Percentiles rank a stretch among this genome's conserved stretches.
Conservation (phyloP, 371 early-diverging fungal species). For the Sporodiniella umbellata region DNA sequence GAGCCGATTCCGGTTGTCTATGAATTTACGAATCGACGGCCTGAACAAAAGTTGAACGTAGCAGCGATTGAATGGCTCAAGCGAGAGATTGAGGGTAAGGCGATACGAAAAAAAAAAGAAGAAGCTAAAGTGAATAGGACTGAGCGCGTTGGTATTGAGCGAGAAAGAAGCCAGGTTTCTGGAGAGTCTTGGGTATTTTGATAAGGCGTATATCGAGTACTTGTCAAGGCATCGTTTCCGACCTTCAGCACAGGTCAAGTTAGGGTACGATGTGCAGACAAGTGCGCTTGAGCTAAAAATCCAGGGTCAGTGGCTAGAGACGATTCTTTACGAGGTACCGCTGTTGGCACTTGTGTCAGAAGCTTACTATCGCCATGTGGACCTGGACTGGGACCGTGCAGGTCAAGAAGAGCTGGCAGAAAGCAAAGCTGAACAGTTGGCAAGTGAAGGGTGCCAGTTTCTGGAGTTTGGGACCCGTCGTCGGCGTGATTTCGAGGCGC, state of each 20-base stretch:
- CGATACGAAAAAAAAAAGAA: background rate
- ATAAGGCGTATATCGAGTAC: slow-evolving; percentile 57
- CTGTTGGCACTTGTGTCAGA: slow-evolving; percentile 72
- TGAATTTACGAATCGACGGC: slow-evolving; percentile 66
- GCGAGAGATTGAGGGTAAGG: slow-evolving; percentile 42
- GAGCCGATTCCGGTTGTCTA: slow-evolving; percentile 60
- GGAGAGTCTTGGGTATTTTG: slow-evolving; percentile 46
- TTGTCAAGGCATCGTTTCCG: slow-evolving; percentile 53
- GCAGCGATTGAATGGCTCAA: slow-evolving; percentile 49
- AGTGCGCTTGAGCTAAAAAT: slow-evolving; percentile 48
- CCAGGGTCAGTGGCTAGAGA: slow-evolving; percentile 65
- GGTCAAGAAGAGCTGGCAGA: slow-evolving; percentile 56
- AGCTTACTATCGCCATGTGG: slow-evolving; percentile 66
- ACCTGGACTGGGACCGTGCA: slow-evolving; percentile 66
- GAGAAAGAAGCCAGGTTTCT: slow-evolving; percentile 55
- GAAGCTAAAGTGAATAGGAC: background rate
- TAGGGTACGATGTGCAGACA: slow-evolving; percentile 27
- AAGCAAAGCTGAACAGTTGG: slow-evolving; percentile 46
- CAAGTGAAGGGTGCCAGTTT: slow-evolving; percentile 61
- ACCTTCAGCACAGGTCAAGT: slow-evolving; percentile 56
- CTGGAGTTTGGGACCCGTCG: slow-evolving; percentile 80
- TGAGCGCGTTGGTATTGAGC: slow-evolving; percentile 24
- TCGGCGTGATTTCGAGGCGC: slow-evolving; percentile 66
- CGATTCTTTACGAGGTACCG: slow-evolving; percentile 77
- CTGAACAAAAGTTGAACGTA: slow-evolving; percentile 36